Evolutionary conservation across 441 rosid species (phyloP), one percentile per base, ranked within the genome.

Genomic region (Populus tomentosa): DNA sequence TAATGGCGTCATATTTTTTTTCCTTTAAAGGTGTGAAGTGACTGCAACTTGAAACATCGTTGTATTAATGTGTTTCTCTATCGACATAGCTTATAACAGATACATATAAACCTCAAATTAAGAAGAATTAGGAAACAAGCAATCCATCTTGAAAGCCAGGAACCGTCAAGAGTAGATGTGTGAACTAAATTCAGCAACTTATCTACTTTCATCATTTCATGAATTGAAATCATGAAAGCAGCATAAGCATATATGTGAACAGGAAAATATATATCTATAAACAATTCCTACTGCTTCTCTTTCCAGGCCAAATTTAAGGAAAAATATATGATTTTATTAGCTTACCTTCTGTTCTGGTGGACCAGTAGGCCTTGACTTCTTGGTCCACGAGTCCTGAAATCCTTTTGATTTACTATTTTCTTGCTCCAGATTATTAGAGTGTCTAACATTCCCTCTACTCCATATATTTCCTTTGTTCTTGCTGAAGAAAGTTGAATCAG

Each of bases 311-410:
- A 30, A 36, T 30, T 21, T 33, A 59, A 20, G 42, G 56, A 33
- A 36, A 59, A 50, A 53, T 42, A 64, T 64, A 3, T 36, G 67
- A 61, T 56, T 23, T 69, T 69, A 74, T 80, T 46, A 61, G 20
- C 88, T 76, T 68, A 90, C 98, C 98, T 93, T 97, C 74, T 94
- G 95, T 80, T 94, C 99, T 42, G 93, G 95, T 18, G 97, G 90
- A 74, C 95, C 91, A 65, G 81, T 88, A 71, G 63, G 84, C 89
- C 91, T 89, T 64, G 90, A 79, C 79, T 86, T 93, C 87, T 88
- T 88, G 80, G 75, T 84, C 87, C 84, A 73, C 53, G 56, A 63
- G 62, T 90, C 95, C 70, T 76, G 88, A 81, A 79, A 77, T 71
- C 81, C 88, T 80, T 85, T 85, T 63, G 65, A 30, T 65, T 85